Evolutionary conservation across 805 yeast species (phyloP).

Genomic region (Candida cerambycidarum): DNA sequence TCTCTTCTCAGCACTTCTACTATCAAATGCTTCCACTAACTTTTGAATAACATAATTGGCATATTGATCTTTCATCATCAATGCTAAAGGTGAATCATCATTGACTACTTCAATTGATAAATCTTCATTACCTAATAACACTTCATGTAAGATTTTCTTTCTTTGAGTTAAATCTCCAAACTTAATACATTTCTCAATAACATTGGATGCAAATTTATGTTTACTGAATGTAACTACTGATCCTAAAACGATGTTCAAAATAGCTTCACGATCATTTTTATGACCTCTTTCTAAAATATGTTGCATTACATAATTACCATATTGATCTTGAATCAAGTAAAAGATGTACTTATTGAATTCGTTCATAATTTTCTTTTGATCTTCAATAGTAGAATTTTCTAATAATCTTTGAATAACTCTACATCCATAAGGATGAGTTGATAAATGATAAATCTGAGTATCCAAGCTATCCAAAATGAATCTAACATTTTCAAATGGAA

Average conservation of each 20-base stretch:
- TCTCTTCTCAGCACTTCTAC: conserved; percentile 61
- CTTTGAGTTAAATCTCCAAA: conserved; percentile 68
- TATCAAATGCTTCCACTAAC: conserved; percentile 75
- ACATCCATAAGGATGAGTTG: conserved; percentile 97
- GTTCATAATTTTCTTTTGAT: conserved; percentile 63
- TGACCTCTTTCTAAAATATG: conserved; percentile 87
- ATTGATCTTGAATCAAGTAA: conserved; percentile 88
- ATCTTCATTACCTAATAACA: conserved; percentile 54
- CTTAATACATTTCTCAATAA: conserved; percentile 89
- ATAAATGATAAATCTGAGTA: conserved; percentile 74
- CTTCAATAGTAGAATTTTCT: conserved; percentile 68
- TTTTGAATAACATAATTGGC: conserved; percentile 98
- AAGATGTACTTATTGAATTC: conserved; percentile 73
- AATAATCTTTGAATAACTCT: conserved; percentile 91
- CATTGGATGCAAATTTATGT: conserved; percentile 97
- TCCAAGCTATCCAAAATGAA: conserved; percentile 73
- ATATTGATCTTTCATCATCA: conserved; percentile 97
- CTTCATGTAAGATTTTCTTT: conserved; percentile 60
- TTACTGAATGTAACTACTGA: conserved; percentile 81
- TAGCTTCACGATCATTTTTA: conserved; percentile 55
- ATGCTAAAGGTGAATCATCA: conserved; percentile 70
- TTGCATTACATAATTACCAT: conserved; percentile 96
- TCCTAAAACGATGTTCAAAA: conserved; percentile 67
- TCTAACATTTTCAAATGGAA: conserved; percentile 67
- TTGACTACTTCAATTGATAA: conserved; percentile 47